Base-by-base conservation (phyloP, 2,329 filamentous ascomycete genomes). In the Stagonosporopsis rhizophila region DNA sequence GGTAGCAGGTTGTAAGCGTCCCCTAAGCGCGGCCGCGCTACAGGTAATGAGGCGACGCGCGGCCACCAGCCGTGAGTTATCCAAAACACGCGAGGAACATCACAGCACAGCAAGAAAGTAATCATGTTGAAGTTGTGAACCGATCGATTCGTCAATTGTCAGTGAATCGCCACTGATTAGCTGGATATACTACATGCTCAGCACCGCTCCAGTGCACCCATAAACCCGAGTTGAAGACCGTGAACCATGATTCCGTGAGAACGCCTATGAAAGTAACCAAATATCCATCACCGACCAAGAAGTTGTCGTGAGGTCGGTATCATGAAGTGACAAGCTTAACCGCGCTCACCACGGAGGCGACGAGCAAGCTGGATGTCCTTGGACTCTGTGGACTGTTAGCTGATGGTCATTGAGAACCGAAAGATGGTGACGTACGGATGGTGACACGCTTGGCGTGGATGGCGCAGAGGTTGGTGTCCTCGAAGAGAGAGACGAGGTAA, bases 391-490 rank as follows among this genome's bases (percentile, higher is more conserved):
- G 11, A 22, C 5, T 52, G 61, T 74, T 67, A 72, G 69, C 34
- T 46, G 20, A 32, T 58, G 40, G 4, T 56, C 35, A 30, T 22
- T 42, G 23, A 11, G 1, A 15, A n/a, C n/a, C n/a, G n/a, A n/a
- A n/a, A 52, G 37, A 7, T 6, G n/a, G 15, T 11, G 28, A 70
- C 72, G 47, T 72, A 75, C 72, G 80, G 69, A 97, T 96, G 35
- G 94, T 98, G 49, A 98, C 92, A 75, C 94, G 85, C 81, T 96
- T 97, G 60, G 94, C 95, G 79, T 98, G 94, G 68, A 98, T 93
- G 61, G 94, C 95, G 80, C 94, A 97, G 38, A 98, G 85, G 80
- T 98, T 97, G 64, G 91, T 91, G 78, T 96, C 92, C 76, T 97
- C 93, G 73, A 98, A 97, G n/a, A 98, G 82, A 73, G 96, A 93